phyloP scores from a whole-genome alignment of 2,329 filamentous ascomycete genomes.

The Hymenoscyphus infarciens region DNA sequence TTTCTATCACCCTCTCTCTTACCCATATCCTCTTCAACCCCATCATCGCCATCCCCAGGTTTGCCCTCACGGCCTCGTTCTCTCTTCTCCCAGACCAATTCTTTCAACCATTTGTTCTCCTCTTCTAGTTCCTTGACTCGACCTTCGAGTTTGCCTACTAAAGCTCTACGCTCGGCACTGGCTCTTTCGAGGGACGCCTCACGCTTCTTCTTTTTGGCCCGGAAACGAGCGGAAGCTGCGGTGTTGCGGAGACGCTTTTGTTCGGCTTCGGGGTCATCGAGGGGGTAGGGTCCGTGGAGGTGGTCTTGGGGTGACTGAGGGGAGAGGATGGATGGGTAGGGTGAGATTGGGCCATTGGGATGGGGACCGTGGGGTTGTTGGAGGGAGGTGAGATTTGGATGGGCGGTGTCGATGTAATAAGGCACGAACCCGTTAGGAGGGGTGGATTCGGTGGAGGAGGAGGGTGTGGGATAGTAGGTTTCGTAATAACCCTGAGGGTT shows the following conservation, averaged over 20 bases:
- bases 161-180: constrained; percentile 76
- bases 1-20: constrained; percentile 11
- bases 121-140: constrained; percentile 61
- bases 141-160: constrained; percentile 67
- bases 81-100: constrained; percentile 70
- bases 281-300: constrained; percentile 29
- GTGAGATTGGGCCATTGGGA: constrained; percentile 3
- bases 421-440: constrained; percentile 16
- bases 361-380: constrained; percentile 5
- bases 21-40: constrained; percentile 11
- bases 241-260: constrained; percentile 79
- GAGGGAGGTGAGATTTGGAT: constrained; percentile 3
- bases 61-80: constrained; percentile 11
- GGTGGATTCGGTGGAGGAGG: constrained; percentile 14
- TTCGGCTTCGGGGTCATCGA: constrained; percentile 20
- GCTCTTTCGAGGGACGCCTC: constrained; percentile 78
- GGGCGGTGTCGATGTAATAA: constrained; percentile 14
- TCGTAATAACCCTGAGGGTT: constrained; percentile 6
- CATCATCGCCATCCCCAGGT: constrained; percentile 11
- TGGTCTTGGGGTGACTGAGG: constrained; percentile 34
- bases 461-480: constrained; percentile 9
- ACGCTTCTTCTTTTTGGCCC: constrained; percentile 91
- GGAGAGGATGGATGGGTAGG: constrained; percentile 15
- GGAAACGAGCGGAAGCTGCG: constrained; percentile 81
- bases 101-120: constrained; percentile 77